phyloP scores from a whole-genome alignment of 345 rosid species.

The Syzygium jambos region DNA sequence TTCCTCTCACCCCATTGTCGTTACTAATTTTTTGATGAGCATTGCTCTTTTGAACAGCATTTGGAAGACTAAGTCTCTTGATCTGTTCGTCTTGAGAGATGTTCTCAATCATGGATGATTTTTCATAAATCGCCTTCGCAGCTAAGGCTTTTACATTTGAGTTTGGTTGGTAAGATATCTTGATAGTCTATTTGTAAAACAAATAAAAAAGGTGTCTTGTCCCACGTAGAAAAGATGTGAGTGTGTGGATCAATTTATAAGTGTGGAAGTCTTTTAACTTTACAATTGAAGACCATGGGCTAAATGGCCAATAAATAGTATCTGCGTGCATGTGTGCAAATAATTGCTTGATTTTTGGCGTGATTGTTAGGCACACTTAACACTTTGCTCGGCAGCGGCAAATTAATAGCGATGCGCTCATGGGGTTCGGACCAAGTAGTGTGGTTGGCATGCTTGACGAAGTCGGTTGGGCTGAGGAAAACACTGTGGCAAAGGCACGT shows the following conservation, averaged over 20 bases:
- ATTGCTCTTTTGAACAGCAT: neutral
- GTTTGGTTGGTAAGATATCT: neutral
- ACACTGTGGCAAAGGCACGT: no score
- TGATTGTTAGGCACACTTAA: no score
- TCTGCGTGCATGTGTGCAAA: no score
- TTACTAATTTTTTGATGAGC: neutral
- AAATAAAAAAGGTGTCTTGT: neutral
- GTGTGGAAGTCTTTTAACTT: no score
- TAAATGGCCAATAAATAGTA: no score
- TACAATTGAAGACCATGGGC: no score
- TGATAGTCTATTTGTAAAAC: neutral
- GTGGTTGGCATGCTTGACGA: no score
- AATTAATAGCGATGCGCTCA: no score
- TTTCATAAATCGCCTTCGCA: neutral
- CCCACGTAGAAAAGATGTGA: neutral
- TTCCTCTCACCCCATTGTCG: slow-evolving; percentile 1
- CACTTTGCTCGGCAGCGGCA: no score
- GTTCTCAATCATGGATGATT: neutral
- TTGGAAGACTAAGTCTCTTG: neutral
- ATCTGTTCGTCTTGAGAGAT: neutral
- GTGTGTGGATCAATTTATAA: neutral
- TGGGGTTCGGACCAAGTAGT: no score
- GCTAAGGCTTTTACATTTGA: neutral
- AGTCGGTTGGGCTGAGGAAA: no score
- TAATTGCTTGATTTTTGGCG: no score